Evolutionary conservation across 2,329 filamentous ascomycete species (phyloP).

Genomic region (Zasmidium citrigriseum): DNA sequence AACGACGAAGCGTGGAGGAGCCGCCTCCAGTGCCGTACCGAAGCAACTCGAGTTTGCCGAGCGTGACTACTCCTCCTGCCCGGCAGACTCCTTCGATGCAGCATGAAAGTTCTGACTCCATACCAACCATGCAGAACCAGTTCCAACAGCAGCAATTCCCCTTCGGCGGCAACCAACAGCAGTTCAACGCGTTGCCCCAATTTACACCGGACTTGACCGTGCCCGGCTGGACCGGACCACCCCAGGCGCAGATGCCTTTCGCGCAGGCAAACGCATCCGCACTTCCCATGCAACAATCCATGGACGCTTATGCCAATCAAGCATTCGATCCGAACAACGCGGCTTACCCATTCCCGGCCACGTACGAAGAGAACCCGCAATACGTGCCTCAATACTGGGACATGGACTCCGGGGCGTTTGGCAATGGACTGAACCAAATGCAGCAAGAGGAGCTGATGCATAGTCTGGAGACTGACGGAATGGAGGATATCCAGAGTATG

Average conservation of each 20-base stretch:
- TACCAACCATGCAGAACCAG: slow-evolving; percentile 16
- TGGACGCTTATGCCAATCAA: slow-evolving; percentile 22
- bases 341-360: slow-evolving; percentile 28
- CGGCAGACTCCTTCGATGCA: slow-evolving; percentile 10
- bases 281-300: slow-evolving; percentile 17
- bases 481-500: slow-evolving; percentile 41
- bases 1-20: slow-evolving; percentile 32
- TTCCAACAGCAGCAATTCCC: slow-evolving; percentile 19
- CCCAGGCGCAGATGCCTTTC: slow-evolving; percentile 18
- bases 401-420: slow-evolving; percentile 32
- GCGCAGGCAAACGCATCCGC: slow-evolving; percentile 11
- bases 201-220: slow-evolving; percentile 30
- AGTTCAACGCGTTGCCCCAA: slow-evolving; percentile 33
- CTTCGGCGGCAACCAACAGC: slow-evolving; percentile 20
- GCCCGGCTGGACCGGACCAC: slow-evolving; percentile 25
- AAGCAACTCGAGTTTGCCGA: slow-evolving; percentile 19
- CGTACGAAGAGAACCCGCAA: slow-evolving; percentile 16
- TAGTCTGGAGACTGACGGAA: slow-evolving; percentile 39
- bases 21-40: slow-evolving; percentile 34
- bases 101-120: slow-evolving; percentile 19
- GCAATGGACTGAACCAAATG: slow-evolving; percentile 34
- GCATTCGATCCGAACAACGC: slow-evolving; percentile 28
- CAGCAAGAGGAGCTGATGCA: slow-evolving; percentile 41
- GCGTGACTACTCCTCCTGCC: slow-evolving; percentile 17
- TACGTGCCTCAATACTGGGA: slow-evolving; percentile 30